Conservation (phyloP, 139 green algal species). For the Haematococcus sp. region DNA sequence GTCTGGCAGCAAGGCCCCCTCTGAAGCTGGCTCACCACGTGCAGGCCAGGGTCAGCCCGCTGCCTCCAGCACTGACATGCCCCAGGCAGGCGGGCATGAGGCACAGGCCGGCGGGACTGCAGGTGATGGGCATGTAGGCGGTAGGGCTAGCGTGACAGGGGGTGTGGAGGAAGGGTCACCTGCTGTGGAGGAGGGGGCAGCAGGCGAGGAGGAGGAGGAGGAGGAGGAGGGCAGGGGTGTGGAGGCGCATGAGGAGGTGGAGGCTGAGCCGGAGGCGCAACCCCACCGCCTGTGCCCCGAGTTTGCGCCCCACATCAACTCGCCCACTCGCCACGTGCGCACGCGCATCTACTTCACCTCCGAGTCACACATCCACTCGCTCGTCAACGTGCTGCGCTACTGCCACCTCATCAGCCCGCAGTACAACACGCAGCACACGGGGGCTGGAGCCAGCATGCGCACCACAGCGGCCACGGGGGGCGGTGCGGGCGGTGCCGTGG, state of each 20-base stretch:
- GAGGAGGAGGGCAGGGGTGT: background rate
- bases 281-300: constrained; percentile 74
- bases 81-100: background rate
- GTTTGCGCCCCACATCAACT: constrained; percentile 89
- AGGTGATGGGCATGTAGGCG: background rate
- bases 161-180: background rate
- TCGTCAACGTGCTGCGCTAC: constrained; percentile 94
- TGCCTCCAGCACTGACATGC: too few relatives aligned
- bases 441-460: too few relatives aligned
- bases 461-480: too few relatives aligned
- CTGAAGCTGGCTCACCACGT: too few relatives aligned
- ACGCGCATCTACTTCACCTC: constrained; percentile 98
- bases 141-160: background rate
- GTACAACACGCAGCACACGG: background rate
- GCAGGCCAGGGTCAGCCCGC: too few relatives aligned
- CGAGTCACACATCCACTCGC: constrained; percentile 86
- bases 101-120: background rate
- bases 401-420: constrained; percentile 41
- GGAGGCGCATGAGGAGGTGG: background rate
- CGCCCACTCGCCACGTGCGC: constrained; percentile 87
- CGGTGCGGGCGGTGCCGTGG: too few relatives aligned
- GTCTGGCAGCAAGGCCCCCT: too few relatives aligned
- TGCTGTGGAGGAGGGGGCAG: background rate
- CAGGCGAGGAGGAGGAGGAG: background rate
- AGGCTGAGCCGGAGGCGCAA: constrained; percentile 4